Evolutionary conservation across 441 rosid species (phyloP), one percentile per base, ranked within the genome.

Genomic region (Syzygium syzygioides): DNA sequence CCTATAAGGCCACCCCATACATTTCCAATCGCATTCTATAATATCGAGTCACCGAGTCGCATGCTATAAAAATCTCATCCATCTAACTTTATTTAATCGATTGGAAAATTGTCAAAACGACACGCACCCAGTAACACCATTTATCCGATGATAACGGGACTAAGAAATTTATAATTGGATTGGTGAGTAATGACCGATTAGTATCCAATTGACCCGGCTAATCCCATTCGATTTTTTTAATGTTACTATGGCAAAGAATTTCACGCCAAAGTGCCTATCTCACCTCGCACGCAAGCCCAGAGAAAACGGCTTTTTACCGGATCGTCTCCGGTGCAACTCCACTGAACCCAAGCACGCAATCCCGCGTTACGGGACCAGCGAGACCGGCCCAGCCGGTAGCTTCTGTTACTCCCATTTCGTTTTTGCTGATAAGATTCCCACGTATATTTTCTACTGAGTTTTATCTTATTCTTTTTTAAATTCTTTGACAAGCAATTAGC

Each of bases 121-220:
- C 12, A 37, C 3, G 0, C 28, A 6, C n/a, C 1, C 1, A 5
- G 20, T 34, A 19, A 10, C 52, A 20, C 80, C 52, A 5, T 37
- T 0, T 20, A 20, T 71, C 1, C 2, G 6, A 71, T 11, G 48
- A 37, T 9, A 37, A 6, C 1, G 32, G 28, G 17, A 37, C 50
- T 9, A 0, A 23, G 83, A 0, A 4, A 25, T 23, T 0, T 41
- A 6, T 48, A 2, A 41, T 41, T 0, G 52, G 52, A 41, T 23
- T 23, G 83, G 11, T 41, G 41, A 41, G 52, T 41, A 76, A 76
- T 13, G 6, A 10, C 52, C 26, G 7, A 23, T 76, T 23, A 76
- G 25, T 6, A 15, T 23, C 83, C 52, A 41, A 23, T 76, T 76
- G 83, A 76, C 83, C 83, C 83, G 18, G 83, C 10, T 23, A 76